A percentile compares a stretch with the other conserved stretches of the same genome.
These are phyloP conservation scores for Lipomyces orientalis DNA, from an alignment of 805 yeast species.

Conservation along the genomic window DNA sequence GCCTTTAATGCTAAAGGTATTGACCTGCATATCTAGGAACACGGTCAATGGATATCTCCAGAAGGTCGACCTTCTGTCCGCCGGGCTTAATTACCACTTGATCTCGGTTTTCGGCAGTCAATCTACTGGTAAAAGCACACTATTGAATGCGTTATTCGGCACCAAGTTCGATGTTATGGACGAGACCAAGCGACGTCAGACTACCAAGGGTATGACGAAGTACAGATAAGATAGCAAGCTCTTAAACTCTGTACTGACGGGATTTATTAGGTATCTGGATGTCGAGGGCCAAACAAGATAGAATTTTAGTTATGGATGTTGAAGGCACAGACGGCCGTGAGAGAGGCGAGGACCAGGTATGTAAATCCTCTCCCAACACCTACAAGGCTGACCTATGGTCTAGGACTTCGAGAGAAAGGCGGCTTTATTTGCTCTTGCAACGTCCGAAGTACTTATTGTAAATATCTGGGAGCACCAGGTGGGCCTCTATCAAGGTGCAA, in stretches of 20 bases:
- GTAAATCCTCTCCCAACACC: constrained; percentile 1
- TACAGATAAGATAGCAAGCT: neutral
- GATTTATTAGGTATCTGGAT: constrained; percentile 38
- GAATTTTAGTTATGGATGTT: constrained; percentile 88
- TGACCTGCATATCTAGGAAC: neutral
- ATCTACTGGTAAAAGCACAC: constrained; percentile 93
- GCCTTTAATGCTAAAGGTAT: neutral
- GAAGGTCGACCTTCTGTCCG: constrained; percentile 47
- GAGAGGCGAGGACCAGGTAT: constrained; percentile 88
- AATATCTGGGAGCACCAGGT: constrained; percentile 98
- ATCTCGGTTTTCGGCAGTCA: constrained; percentile 97
- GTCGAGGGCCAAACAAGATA: constrained; percentile 40
- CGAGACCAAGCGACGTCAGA: constrained; percentile 82
- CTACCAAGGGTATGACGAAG: constrained; percentile 71
- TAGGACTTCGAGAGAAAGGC: constrained; percentile 92
- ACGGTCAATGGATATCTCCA: constrained; percentile 46
- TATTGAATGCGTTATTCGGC: constrained; percentile 82
- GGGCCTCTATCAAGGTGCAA: constrained; percentile 96
- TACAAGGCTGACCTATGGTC: constrained; percentile 3
- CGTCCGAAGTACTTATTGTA: constrained; percentile 86
- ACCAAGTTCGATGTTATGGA: constrained; percentile 94
- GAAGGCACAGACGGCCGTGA: constrained; percentile 99
- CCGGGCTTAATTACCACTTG: constrained; percentile 81
- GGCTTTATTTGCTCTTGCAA: constrained; percentile 90
- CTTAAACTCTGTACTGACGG: neutral